A percentile compares a stretch with the other conserved stretches of the same genome.
Conservation (phyloP, 2,329 filamentous ascomycete species). For the Fusarium praegraminearum region DNA sequence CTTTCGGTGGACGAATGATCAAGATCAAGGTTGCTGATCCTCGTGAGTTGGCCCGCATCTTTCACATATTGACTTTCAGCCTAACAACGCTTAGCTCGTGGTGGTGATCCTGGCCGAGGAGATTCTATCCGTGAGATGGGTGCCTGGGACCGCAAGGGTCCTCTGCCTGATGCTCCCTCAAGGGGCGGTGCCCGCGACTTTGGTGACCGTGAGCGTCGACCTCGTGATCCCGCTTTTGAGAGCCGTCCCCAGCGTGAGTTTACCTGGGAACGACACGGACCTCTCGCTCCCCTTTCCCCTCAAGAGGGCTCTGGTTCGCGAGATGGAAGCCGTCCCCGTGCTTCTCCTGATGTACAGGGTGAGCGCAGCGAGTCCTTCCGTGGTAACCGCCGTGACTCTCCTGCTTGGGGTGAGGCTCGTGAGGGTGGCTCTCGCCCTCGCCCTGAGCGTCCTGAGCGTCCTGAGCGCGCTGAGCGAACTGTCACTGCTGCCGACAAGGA, state of each 20-base stretch:
- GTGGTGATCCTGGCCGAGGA: slow-evolving; percentile 67
- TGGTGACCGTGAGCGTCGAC: slow-evolving; percentile 73
- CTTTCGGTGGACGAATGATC: slow-evolving; percentile 89
- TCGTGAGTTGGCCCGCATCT: slow-evolving; percentile 71
- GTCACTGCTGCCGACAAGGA: slow-evolving; percentile 93
- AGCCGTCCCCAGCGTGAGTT: slow-evolving; percentile 76
- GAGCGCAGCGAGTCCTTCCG: slow-evolving; percentile 69
- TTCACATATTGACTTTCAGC: slow-evolving; percentile 18
- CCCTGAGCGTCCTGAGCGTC: slow-evolving; percentile 76
- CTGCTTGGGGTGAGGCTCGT: slow-evolving; percentile 80
- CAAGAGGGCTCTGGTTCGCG: slow-evolving; percentile 64
- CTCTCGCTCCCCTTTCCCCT: slow-evolving; percentile 77
- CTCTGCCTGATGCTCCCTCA: slow-evolving; percentile 78
- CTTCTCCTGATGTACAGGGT: slow-evolving; percentile 65
- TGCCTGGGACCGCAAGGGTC: slow-evolving; percentile 94
- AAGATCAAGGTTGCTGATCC: slow-evolving; percentile 97
- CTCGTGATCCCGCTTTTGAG: slow-evolving; percentile 70
- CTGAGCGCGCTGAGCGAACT: slow-evolving; percentile 73
- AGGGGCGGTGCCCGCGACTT: slow-evolving; percentile 66
- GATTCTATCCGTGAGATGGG: slow-evolving; percentile 82
- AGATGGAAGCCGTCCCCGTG: slow-evolving; percentile 66
- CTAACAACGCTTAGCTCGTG: slow-evolving; percentile 77
- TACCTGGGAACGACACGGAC: slow-evolving; percentile 96
- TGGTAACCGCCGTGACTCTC: slow-evolving; percentile 74
- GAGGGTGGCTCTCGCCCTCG: slow-evolving; percentile 83